Percentiles rank a stretch among this genome's conserved stretches.
Evolutionary conservation across 1,284 basidiomycete genomes (phyloP).

Genomic region (Cryptococcus sp.): DNA sequence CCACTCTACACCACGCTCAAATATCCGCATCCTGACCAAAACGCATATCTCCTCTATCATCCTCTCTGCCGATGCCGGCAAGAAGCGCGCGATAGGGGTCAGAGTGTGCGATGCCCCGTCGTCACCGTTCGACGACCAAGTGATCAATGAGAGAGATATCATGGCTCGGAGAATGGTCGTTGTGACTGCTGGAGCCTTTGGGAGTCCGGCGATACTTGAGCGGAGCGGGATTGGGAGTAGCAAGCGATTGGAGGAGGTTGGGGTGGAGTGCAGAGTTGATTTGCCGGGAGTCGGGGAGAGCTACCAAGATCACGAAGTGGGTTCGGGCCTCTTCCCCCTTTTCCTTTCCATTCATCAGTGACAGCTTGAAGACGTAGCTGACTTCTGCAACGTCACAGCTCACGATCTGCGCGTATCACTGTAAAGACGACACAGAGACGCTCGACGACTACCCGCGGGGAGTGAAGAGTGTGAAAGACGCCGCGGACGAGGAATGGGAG

Average conservation of each 20-base stretch:
- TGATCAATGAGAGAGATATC: conserved; percentile 9
- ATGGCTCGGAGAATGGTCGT: conserved; percentile 45
- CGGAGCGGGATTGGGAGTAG: conserved; percentile 36
- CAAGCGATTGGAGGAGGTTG: conserved; percentile 8
- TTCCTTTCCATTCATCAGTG: too few species aligned
- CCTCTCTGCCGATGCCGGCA: too few species aligned
- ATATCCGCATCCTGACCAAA: too few species aligned
- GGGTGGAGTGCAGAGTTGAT: conserved; percentile 13
- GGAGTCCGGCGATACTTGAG: conserved; percentile 49
- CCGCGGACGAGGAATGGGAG: conserved; percentile 14
- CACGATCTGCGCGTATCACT: conserved; percentile 16
- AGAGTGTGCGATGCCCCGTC: not conserved
- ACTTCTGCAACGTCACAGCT: conserved; percentile 3
- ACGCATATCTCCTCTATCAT: too few species aligned
- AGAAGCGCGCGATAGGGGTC: not conserved
- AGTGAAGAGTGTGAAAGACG: conserved; percentile 4
- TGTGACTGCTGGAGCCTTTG: conserved; percentile 47
- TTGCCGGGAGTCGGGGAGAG: conserved; percentile 23
- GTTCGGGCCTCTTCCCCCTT: not conserved
- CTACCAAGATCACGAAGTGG: conserved; percentile 24
- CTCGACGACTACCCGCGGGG: conserved; percentile 15
- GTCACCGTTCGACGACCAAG: not conserved
- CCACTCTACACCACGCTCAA: too few species aligned
- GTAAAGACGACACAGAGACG: conserved; percentile 7
- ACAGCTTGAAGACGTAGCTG: not conserved